A percentile compares a stretch with the other conserved stretches of the same genome.
Conservation (phyloP, 176 grass and related monocot species). For the Phoenix roebelenii region DNA sequence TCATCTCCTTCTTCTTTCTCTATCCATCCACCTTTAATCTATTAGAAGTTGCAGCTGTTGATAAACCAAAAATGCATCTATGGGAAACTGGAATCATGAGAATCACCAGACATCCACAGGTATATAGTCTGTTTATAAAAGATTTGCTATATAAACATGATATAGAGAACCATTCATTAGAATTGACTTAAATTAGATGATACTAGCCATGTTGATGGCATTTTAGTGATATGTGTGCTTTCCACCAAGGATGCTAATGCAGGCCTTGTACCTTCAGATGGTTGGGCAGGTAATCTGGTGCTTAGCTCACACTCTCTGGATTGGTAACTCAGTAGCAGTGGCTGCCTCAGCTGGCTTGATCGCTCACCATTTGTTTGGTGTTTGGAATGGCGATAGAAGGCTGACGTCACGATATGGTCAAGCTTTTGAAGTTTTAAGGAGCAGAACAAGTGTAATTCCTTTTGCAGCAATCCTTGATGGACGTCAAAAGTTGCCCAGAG, state of each 20-base stretch:
- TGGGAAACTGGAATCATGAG: conserved; percentile 99
- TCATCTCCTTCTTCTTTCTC: conserved; percentile 74
- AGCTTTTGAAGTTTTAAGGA: conserved; percentile 65
- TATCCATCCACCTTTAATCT: conserved; percentile 99
- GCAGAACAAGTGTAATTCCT: conserved; percentile 66
- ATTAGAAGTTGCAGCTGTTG: conserved; percentile 87
- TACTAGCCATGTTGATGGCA: too few relatives aligned
- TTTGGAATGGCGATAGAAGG: conserved; percentile 89
- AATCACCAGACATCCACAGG: conserved; percentile 93
- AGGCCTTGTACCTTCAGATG: too few relatives aligned
- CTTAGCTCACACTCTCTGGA: conserved; percentile 88
- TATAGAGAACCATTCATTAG: conserved; percentile 30
- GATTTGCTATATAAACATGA: too few relatives aligned
- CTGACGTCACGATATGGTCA: conserved; percentile 46
- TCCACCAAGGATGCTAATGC: too few relatives aligned
- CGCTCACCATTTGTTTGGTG: conserved; percentile 78
- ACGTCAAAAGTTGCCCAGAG: conserved; percentile 63
- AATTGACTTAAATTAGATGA: not conserved
- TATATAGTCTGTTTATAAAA: conserved; percentile 6
- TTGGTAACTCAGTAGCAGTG: conserved; percentile 70
- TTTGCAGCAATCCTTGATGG: conserved; percentile 76
- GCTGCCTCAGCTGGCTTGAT: conserved; percentile 68
- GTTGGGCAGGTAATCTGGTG: conserved; percentile 95
- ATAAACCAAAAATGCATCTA: conserved; percentile 88
- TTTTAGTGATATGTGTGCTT: not conserved